Evolutionary conservation across 2,329 filamentous ascomycete species (phyloP).

Genomic region (Piedraia hortae): DNA sequence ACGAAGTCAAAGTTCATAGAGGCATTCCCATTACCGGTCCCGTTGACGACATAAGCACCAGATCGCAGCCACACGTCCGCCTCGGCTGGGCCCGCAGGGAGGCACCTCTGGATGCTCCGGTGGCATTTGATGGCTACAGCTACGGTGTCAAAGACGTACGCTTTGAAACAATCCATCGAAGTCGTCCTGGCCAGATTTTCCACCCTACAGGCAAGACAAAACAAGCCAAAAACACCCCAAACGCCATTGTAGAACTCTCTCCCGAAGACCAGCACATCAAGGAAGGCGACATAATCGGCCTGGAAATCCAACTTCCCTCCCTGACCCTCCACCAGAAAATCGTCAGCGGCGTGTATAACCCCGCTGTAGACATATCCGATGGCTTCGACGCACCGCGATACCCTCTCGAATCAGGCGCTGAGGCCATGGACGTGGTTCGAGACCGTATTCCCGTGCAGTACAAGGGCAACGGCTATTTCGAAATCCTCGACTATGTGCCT

Average conservation of each 20-base stretch:
- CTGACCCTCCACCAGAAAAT: slow-evolving; percentile 68
- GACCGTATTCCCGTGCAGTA: slow-evolving; percentile 87
- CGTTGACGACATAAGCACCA: slow-evolving; percentile 11
- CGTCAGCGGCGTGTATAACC: slow-evolving; percentile 66
- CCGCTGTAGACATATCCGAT: slow-evolving; percentile 42
- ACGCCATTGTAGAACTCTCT: slow-evolving; percentile 17
- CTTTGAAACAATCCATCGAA: slow-evolving; percentile 82
- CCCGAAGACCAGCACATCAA: slow-evolving; percentile 39
- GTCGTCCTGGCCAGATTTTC: slow-evolving; percentile 68
- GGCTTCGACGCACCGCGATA: slow-evolving; percentile 17
- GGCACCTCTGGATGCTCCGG: slow-evolving; percentile 54
- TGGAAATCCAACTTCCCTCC: slow-evolving; percentile 76
- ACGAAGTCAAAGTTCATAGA: slow-evolving; percentile 69
- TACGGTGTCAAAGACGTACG: slow-evolving; percentile 76
- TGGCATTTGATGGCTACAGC: slow-evolving; percentile 75
- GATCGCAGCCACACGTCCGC: slow-evolving; percentile 35
- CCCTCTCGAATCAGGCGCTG: slow-evolving; percentile 14
- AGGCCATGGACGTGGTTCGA: slow-evolving; percentile 51
- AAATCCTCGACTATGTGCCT: slow-evolving; percentile 68
- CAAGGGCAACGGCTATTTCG: slow-evolving; percentile 81
- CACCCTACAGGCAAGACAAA: slow-evolving; percentile 15
- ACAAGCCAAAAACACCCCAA: slow-evolving; percentile 19
- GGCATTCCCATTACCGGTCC: slow-evolving; percentile 31
- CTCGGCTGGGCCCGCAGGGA: slow-evolving; percentile 68
- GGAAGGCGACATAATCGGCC: slow-evolving; percentile 79